phyloP scores from a whole-genome alignment of 2,329 filamentous ascomycete species.

The Botryotinia convoluta region DNA sequence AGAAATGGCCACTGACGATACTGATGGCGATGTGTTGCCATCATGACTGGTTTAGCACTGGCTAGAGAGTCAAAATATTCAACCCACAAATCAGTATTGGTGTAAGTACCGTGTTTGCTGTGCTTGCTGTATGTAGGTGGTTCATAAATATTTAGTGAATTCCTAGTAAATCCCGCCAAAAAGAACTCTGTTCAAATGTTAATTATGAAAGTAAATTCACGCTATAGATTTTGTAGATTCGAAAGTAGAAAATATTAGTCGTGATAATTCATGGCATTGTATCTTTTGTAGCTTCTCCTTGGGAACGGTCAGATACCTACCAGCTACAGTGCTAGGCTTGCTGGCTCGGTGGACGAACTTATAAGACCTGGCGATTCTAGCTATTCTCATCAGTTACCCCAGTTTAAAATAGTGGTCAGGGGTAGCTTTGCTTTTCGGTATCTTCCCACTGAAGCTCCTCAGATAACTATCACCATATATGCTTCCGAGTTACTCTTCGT shows the following conservation, averaged over 20 bases:
- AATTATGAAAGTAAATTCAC: not conserved
- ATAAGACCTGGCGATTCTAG: not conserved
- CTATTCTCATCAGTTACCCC: not conserved
- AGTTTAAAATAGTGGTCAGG: not conserved
- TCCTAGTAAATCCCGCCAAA: no score
- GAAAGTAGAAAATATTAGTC: not conserved
- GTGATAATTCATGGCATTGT: not conserved
- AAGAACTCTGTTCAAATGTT: not conserved
- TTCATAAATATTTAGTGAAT: not conserved
- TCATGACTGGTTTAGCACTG: conserved; percentile 12
- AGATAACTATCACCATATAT: not conserved
- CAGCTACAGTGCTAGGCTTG: not conserved
- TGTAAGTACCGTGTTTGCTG: not conserved
- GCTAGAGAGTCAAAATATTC: not conserved
- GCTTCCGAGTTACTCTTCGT: not conserved
- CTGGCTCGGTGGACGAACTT: not conserved
- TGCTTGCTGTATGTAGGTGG: not conserved
- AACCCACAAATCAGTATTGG: not conserved
- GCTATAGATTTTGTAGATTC: not conserved
- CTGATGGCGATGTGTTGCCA: conserved; percentile 40
- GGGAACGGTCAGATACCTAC: not conserved
- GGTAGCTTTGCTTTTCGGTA: not conserved
- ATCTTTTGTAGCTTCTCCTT: not conserved
- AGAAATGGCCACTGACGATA: conserved; percentile 58
- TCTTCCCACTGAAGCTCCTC: not conserved